Evolutionary conservation across 1,139 yeast genomes (phyloP), one percentile per base, ranked within the genome.

Genomic region (Scheffersomyces segobiensis): DNA sequence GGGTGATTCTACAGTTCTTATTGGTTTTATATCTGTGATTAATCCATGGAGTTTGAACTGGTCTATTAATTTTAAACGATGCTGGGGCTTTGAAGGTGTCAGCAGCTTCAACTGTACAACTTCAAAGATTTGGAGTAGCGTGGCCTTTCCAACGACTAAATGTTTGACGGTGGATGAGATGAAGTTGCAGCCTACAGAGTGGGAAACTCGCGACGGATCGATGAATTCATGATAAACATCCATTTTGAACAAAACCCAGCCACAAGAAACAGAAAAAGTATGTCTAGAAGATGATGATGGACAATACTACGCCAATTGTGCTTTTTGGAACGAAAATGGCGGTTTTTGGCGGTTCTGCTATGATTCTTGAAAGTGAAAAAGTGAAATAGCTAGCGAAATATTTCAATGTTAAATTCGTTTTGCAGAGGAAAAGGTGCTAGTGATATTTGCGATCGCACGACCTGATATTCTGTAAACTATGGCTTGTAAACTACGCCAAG

Each of bases 191-290:
- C 86, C 79, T 39, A 88, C 66, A 55, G 91, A 81, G 62, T 85
- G 86, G 17, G 88, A 73, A 49, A 92, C 93, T 64, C 87, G 82
- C 1, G 97, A 81, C 3, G 98, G 97, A 64, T 87, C 91, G 54
- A 91, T 81, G 67, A 93, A 81, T 72, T 91, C 95, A 64, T 88
- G 87, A 73, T 89, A 91, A 19, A 91, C 89, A 68, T 93, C 93
- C 98, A 93, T 92, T 50, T 12, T 32, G 42, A 7, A 10, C 7
- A 12, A 10, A 32, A 32, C 8, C 8, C 2, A 32, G 42, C 4
- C 17, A 17, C 42, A 32, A 24, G 24, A 24, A 4, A 24, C 32
- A 24, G 32, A 24, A 32, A 32, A 32, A 7, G 42, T 32, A 32
- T 12, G 2, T 32, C 17, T 14, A 12, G 17, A 14, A 32, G 42